Evolutionary conservation across 2,329 filamentous ascomycete species (phyloP), one percentile per base, ranked within the genome.

Genomic region (Annulohypoxylon truncatum): DNA sequence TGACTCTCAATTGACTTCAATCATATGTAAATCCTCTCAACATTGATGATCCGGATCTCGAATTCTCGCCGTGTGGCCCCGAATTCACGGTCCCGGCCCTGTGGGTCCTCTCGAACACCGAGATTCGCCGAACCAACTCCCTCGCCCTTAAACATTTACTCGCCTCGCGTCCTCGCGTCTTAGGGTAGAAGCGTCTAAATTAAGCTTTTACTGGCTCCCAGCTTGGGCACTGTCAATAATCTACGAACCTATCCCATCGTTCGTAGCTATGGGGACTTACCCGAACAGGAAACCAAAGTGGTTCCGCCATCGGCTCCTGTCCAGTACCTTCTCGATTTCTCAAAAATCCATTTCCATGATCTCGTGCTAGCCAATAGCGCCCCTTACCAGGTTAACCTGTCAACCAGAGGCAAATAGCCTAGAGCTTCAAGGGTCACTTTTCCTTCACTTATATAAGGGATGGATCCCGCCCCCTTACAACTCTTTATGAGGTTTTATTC

Each of bases 51-150:
- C 64, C 61, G 61, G 61, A 22, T 42, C 24, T 65, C 40, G 38
- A 66, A 63, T 52, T 60, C 56, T 18, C 64, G 33, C 66, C 61
- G 58, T 67, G 46, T 64, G 55, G 64, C 61, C 38, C 67, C 67
- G 61, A 65, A 15, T 55, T 26, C 47, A 63, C 53, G 64, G 58
- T 58, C 55, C 67, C 67, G 67, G 67, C 55, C 61, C 42, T 66
- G 64, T 70, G 67, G 67, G 46, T 57, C 67, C 44, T 56, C 20
- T 22, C n/a, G 24, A 55, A 70, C 65, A 59, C 67, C 67, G 67
- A 70, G 55, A 66, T 70, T 67, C 61, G 57, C 67, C 67, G 67
- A 70, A 35, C 26, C 61, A 68, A 65, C 61, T 62, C 67, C 65
- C 61, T 31, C 42, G 15, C 42, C 40, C 51, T 54, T 54, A 33